Conservation (phyloP, 2,329 filamentous ascomycete species). For the Emergomyces pasteurianus region DNA sequence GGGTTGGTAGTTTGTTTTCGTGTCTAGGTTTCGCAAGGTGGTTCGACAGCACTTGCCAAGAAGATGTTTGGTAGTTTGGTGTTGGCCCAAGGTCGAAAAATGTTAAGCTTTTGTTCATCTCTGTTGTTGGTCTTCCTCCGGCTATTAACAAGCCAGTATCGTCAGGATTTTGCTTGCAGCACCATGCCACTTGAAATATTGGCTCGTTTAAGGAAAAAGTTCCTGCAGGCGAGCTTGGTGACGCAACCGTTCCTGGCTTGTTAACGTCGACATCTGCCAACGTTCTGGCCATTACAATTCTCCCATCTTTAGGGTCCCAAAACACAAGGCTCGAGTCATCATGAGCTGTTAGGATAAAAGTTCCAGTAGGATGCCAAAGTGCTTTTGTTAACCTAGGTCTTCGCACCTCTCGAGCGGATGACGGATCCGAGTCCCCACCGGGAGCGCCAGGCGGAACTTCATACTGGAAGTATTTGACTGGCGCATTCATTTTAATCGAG, state of each 20-base stretch:
- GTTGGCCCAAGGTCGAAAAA: conserved; percentile 84
- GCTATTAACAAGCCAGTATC: conserved; percentile 82
- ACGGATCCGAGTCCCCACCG: conserved; percentile 59
- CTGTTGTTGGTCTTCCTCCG: conserved; percentile 60
- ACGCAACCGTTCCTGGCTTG: conserved; percentile 40
- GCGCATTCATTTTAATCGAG: conserved; percentile 82
- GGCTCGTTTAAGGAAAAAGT: conserved; percentile 56
- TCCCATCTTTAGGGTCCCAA: conserved; percentile 86
- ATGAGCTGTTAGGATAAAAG: conserved; percentile 74
- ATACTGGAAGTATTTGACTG: conserved; percentile 72
- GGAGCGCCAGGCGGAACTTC: conserved; percentile 68
- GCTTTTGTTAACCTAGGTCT: conserved; percentile 69
- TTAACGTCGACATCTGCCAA: conserved; percentile 63
- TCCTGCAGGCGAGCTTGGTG: conserved; percentile 30
- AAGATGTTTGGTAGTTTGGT: conserved; percentile 80
- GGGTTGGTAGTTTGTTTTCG: conserved; percentile 59
- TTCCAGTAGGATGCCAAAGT: conserved; percentile 89
- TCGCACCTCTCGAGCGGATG: conserved; percentile 49
- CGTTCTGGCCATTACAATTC: conserved; percentile 71
- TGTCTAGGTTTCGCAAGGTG: conserved; percentile 69
- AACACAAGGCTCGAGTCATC: conserved; percentile 87
- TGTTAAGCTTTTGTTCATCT: conserved; percentile 63
- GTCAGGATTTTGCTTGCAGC: conserved; percentile 84
- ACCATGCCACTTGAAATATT: conserved; percentile 75
- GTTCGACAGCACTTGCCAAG: conserved; percentile 68